Evolutionary conservation across 192 early-diverging fungal species (phyloP), one percentile per base, ranked within the genome.

Genomic region (Gonapodya prolifera): DNA sequence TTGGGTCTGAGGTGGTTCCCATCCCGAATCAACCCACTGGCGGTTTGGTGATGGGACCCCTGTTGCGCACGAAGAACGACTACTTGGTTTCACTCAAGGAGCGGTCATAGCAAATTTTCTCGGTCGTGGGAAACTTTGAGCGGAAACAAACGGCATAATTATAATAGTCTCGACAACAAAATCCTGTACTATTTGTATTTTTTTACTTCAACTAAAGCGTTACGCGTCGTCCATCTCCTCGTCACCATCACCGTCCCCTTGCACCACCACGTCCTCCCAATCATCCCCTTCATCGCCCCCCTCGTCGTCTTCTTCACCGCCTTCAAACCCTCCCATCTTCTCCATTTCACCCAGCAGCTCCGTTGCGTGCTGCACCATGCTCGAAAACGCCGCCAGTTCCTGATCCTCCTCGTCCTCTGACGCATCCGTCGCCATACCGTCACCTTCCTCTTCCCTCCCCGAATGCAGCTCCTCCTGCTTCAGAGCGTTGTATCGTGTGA

Each of bases 321-420:
- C 74, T 73, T 84, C 85, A 31, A 86, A 81, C 45, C 85, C 85
- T 18, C 69, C 79, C n/a, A 86, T 75, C 73, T 80, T 83, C 1
- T 81, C 81, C 82, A 86, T 84, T 23, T 79, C 75, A 17, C 31
- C 77, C 33, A 86, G 35, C 33, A 84, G 45, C 23, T 61, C 45
- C 23, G 45, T 61, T 16, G 45, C 45, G 23, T 61, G 45, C 8
- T 8, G 8, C 45, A 61, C 45, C 45, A 61, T 61, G 8, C 8
- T 23, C 8, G 45, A 16, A 61, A 61, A 61, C 45, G 45, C 45
- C 8, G 45, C 45, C 8, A 61, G 45, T 61, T 61, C 45, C 45
- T 61, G 8, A 61, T 61, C 45, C 45, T 16, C 45, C 45, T 61
- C 45, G n/a, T n/a, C n/a, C 45, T 61, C 45, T 16, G 8, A 8